Evolutionary conservation across 495 filamentous ascomycete genomes (phyloP).

Genomic region (Achaetomiella virescens): DNA sequence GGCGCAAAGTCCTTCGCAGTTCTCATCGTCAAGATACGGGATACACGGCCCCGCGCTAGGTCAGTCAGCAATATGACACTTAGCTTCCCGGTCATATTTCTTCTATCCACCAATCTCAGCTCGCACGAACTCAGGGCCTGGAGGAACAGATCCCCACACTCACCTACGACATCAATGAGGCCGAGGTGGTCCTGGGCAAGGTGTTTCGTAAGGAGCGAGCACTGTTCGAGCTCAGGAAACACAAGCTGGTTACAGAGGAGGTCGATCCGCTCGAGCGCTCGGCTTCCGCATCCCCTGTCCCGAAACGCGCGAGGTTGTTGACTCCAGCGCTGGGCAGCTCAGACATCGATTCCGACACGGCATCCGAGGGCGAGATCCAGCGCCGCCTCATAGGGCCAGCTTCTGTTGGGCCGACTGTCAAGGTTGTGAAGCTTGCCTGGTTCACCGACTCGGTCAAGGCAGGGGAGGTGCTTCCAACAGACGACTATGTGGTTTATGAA

Average conservation of each 20-base stretch:
- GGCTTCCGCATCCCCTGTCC: constrained; percentile 12
- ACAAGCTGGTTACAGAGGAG: constrained; percentile 55
- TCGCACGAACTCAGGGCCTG: constrained; percentile 53
- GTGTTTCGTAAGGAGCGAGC: constrained; percentile 63
- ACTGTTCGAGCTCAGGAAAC: constrained; percentile 66
- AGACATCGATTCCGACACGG: constrained; percentile 33
- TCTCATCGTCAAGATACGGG: not conserved
- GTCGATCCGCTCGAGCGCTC: constrained; percentile 26
- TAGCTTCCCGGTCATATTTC: constrained; percentile 61
- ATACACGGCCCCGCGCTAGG: not conserved
- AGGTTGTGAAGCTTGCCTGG: constrained; percentile 73
- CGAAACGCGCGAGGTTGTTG: constrained; percentile 35
- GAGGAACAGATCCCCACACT: constrained; percentile 59
- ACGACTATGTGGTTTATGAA: constrained; percentile 62
- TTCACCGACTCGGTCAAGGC: constrained; percentile 55
- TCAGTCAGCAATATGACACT: constrained; percentile 19
- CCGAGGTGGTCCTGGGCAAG: constrained; percentile 65
- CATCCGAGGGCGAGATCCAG: constrained; percentile 27
- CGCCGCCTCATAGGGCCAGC: not conserved
- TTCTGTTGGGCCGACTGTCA: constrained; percentile 34
- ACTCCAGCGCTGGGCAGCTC: constrained; percentile 14
- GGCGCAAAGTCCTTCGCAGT: not conserved
- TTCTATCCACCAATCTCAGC: constrained; percentile 65
- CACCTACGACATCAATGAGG: constrained; percentile 68
- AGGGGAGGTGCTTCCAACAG: constrained; percentile 48